Conservation (phyloP, 768 basidiomycete species). For the Leccinum truebloodii region DNA sequence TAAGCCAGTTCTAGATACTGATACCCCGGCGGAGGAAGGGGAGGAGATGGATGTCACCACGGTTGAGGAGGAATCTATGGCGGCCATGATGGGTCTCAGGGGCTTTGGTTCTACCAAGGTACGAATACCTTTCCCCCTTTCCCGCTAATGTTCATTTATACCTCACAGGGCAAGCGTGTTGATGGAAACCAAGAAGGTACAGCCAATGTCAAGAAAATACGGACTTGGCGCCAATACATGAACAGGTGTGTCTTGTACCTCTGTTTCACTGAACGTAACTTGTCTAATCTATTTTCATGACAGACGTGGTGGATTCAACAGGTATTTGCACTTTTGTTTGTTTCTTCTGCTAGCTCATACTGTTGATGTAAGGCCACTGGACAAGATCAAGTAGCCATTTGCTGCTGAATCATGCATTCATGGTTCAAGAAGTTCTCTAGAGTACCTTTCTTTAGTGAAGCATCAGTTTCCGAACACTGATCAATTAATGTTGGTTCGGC, state of each 20-base stretch:
- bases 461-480: not conserved
- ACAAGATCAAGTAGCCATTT: slow-evolving; percentile 81
- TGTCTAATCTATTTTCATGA: slow-evolving; percentile 17
- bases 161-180: slow-evolving; percentile 69
- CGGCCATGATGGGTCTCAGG: slow-evolving; percentile 84
- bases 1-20: slow-evolving; percentile 43
- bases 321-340: slow-evolving; percentile 38
- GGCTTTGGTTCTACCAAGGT: slow-evolving; percentile 94
- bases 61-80: slow-evolving; percentile 80
- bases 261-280: slow-evolving; percentile 11
- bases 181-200: slow-evolving; percentile 79
- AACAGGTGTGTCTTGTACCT: slow-evolving; percentile 60
- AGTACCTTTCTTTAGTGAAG: not conserved
- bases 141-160: not conserved
- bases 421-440: not conserved
- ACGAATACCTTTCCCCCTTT: slow-evolving; percentile 9
- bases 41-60: slow-evolving; percentile 54
- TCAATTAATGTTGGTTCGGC: not conserved
- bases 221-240: slow-evolving; percentile 99
- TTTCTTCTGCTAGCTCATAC: slow-evolving; percentile 17
- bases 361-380: slow-evolving; percentile 65
- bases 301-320: slow-evolving; percentile 86
- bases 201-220: slow-evolving; percentile 70
- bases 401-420: not conserved
- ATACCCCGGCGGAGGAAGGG: slow-evolving; percentile 48